Evolutionary conservation across 2,329 filamentous ascomycete genomes (phyloP).

Genomic region (Trichophyton benhamiae): DNA sequence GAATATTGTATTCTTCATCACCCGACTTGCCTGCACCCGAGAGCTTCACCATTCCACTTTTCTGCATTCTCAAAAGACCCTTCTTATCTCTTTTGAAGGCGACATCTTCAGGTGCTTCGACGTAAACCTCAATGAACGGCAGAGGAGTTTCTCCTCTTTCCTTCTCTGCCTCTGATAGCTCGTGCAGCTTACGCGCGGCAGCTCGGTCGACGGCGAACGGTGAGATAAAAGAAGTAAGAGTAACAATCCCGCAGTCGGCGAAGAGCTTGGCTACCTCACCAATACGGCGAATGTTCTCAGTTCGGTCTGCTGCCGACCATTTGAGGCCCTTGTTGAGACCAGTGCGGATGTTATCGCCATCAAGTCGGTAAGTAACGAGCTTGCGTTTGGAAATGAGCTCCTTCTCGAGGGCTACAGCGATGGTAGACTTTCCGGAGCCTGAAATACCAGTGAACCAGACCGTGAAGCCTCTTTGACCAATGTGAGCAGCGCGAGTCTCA

Average conservation of each 20-base stretch:
- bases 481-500: constrained; percentile 34
- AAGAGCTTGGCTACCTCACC: constrained; percentile 96
- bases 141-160: constrained; percentile 37
- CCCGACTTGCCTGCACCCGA: constrained; percentile 62
- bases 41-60: constrained; percentile 69
- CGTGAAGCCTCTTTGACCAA: constrained; percentile 80
- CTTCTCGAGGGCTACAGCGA: constrained; percentile 92
- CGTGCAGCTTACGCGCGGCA: constrained; percentile 69
- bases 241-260: constrained; percentile 74
- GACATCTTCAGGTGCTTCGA: constrained; percentile 75
- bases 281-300: constrained; percentile 95
- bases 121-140: constrained; percentile 82
- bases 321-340: constrained; percentile 96
- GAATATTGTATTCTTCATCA: constrained; percentile 77
- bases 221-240: constrained; percentile 93
- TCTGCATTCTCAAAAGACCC: constrained; percentile 37
- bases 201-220: constrained; percentile 82
- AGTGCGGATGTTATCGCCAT: constrained; percentile 97
- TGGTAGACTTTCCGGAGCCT: constrained; percentile 92
- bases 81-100: constrained; percentile 60
- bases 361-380: constrained; percentile 76
- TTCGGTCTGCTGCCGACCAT: constrained; percentile 83
- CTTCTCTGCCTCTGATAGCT: constrained; percentile 38
- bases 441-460: constrained; percentile 97
- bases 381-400: constrained; percentile 67